phyloP scores from a whole-genome alignment of 2,329 filamentous ascomycete species.

The Botrytis aclada region DNA sequence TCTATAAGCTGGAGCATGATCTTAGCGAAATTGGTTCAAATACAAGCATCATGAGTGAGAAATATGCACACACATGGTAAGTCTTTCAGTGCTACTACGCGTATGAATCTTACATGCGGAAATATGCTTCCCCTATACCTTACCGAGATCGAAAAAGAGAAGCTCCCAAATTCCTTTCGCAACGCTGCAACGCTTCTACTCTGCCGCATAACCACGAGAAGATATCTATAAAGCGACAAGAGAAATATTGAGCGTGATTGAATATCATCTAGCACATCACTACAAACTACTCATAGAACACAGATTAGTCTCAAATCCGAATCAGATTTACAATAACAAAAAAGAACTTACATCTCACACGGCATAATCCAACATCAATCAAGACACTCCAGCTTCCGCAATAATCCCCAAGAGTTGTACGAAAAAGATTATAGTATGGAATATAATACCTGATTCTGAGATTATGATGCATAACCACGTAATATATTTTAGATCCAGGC shows the following conservation, averaged over 20 bases:
- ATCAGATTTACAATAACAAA: background rate
- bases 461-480: background rate
- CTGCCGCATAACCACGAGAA: too few species aligned
- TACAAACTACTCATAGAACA: background rate
- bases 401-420: background rate
- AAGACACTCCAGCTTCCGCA: background rate
- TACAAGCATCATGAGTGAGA: background rate
- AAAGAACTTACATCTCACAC: background rate
- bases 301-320: background rate
- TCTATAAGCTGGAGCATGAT: background rate
- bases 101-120: background rate
- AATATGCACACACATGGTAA: background rate
- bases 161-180: too few species aligned
- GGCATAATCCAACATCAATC: background rate
- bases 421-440: background rate
- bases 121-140: background rate
- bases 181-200: background rate
- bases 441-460: background rate
- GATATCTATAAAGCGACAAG: background rate
- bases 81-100: background rate
- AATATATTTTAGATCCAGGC: too few species aligned
- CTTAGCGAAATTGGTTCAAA: background rate
- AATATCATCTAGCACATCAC: background rate
- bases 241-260: background rate
- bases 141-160: background rate